A percentile compares a stretch with the other conserved stretches of the same genome.
Conservation (phyloP, 2,329 filamentous ascomycete species). For the Pseudogymnoascus sp. region DNA sequence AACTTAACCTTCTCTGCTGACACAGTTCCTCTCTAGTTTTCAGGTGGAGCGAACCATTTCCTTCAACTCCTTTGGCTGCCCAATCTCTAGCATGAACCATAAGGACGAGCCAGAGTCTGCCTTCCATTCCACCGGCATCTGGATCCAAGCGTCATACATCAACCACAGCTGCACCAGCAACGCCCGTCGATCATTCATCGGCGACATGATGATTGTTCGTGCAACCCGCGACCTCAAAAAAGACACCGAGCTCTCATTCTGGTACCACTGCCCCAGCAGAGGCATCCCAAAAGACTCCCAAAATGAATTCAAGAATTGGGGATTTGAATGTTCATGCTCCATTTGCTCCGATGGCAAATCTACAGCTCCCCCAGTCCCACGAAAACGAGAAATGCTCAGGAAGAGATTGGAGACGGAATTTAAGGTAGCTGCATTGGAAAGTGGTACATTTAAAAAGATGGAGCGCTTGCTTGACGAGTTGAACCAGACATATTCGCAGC, state of each 20-base stretch:
- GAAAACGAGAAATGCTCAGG: not conserved
- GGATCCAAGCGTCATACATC: constrained; percentile 40
- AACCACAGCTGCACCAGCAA: constrained; percentile 50
- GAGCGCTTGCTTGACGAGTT: constrained; percentile 17
- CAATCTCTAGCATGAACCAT: constrained; percentile 25
- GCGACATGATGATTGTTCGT: constrained; percentile 46
- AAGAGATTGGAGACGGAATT: not conserved
- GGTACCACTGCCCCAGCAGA: constrained; percentile 28
- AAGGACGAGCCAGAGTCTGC: constrained; percentile 35
- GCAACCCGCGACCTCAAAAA: constrained; percentile 37
- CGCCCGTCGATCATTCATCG: constrained; percentile 43
- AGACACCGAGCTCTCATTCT: constrained; percentile 39
- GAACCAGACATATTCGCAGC: constrained; percentile 21
- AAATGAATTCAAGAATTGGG: constrained; percentile 30
- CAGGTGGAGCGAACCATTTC: constrained; percentile 36
- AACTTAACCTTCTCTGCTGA: not conserved
- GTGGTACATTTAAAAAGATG: constrained; percentile 1
- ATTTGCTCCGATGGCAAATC: not conserved
- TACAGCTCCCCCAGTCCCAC: not conserved
- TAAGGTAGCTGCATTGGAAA: not conserved
- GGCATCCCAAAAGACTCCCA: constrained; percentile 24
- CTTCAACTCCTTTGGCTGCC: constrained; percentile 39
- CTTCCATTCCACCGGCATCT: constrained; percentile 34
- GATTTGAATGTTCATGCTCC: constrained; percentile 36
- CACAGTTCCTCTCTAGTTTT: constrained; percentile 25